Percentiles rank a stretch among this genome's conserved stretches.
These are phyloP conservation scores for Podaxis rugospora DNA, from an alignment of 768 basidiomycete genomes.

Conservation along the genomic window DNA sequence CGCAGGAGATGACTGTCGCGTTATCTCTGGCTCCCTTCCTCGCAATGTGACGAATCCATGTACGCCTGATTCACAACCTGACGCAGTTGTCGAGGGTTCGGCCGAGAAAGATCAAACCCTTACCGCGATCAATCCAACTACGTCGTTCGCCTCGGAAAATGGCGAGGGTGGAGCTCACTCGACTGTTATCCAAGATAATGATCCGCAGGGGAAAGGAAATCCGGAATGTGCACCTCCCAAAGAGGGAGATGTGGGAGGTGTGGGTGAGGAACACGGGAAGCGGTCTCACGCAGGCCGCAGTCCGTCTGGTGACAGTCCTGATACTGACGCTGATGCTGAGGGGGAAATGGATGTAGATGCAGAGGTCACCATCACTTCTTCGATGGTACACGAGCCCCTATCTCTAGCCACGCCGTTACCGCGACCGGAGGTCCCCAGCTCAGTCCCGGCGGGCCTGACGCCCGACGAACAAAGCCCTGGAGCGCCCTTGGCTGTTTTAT, in stretches of 20 bases:
- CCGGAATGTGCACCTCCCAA: not conserved
- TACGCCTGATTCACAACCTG: not conserved
- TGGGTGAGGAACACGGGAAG: conserved; percentile 9
- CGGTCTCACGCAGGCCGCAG: not conserved
- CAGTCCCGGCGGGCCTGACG: not conserved
- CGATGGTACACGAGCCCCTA: not conserved
- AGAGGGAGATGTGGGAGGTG: conserved; percentile 7
- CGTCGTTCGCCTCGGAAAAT: not conserved
- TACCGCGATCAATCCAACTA: not conserved
- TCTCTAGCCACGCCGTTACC: not conserved
- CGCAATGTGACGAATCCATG: not conserved
- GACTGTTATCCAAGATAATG: not conserved
- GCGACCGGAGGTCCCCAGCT: not conserved
- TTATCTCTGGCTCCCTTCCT: not conserved
- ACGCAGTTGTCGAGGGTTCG: not conserved
- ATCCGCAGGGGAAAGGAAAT: not conserved
- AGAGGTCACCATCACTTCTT: conserved; percentile 4
- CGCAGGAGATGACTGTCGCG: not conserved
- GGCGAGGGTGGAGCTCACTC: not conserved
- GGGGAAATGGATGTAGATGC: conserved; percentile 30
- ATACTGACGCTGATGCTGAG: conserved; percentile 27
- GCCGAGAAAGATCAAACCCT: not conserved
- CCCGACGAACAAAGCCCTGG: not conserved
- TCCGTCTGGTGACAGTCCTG: conserved; percentile 15
- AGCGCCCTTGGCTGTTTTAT: not conserved